Evolutionary conservation across 2,329 filamentous ascomycete species (phyloP), one percentile per base, ranked within the genome.

Genomic region (Decorospora gaudefroyi): DNA sequence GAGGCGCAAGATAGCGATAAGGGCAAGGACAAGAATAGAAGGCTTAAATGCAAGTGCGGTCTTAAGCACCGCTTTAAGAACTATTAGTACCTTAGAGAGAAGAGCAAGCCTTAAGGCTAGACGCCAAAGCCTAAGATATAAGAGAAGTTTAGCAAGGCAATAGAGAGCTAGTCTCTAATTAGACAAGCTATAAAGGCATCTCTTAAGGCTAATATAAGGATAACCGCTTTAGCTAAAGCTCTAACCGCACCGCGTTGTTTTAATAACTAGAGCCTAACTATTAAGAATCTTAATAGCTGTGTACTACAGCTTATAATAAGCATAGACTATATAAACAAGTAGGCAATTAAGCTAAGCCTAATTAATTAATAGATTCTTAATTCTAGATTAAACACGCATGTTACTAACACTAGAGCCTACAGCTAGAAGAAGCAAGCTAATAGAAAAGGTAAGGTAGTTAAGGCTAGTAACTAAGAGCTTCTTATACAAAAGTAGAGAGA

Each of bases 311-410:
- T 42, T 23, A 35, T 22, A 17, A 32, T 41, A 15, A 32, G 29
- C 37, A 41, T 28, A 32, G 37, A 32, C 29, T 41, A 19, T 19
- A 32, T 28, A n/a, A 41, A 41, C 37, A 33, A 32, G 28, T 28
- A 32, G 28, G 28, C 28, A 13, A 42, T 32, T n/a, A 42, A 42
- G 30, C 17, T 19, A 15, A 32, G 18, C 26, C 38, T 42, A 18
- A 22, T 23, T 6, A 43, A 43, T 36, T n/a, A 31, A 30, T 43
- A 31, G 40, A 43, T 43, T 17, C 40, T 43, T 12, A 31, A 43
- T 13, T 31, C 40, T 4, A 31, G 40, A 35, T 43, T 29, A 8
- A 43, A 43, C 31, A 36, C 25, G 4, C 40, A 43, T 30, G 40
- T 43, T 6, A 23, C n/a, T n/a, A n/a, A n/a, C n/a, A n/a, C n/a